Conservation (phyloP, 2,329 filamentous ascomycete species). For the Mariannaea elegans region DNA sequence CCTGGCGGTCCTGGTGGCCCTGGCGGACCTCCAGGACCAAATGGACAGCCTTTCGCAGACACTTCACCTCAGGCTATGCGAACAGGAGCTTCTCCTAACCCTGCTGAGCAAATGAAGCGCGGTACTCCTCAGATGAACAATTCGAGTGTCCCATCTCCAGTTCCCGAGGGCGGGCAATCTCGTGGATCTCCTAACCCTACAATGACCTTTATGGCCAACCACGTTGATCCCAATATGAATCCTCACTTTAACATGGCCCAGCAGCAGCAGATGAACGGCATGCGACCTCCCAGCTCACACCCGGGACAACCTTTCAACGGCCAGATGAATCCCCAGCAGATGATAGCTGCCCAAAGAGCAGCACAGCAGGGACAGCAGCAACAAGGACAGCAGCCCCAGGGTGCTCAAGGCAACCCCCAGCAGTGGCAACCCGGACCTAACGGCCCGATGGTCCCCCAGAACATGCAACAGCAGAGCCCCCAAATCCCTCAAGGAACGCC, state of each 20-base stretch:
- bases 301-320: slow-evolving; percentile 66
- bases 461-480: slow-evolving; percentile 52
- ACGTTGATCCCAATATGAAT: slow-evolving; percentile 69
- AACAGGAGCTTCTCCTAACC: slow-evolving; percentile 78
- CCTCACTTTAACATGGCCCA: slow-evolving; percentile 68
- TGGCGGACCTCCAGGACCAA: slow-evolving; percentile 62
- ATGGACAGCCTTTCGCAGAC: slow-evolving; percentile 71
- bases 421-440: slow-evolving; percentile 54
- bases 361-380: slow-evolving; percentile 51
- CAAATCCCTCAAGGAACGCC: slow-evolving; percentile 71
- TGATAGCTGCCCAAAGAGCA: slow-evolving; percentile 59
- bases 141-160: slow-evolving; percentile 73
- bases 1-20: slow-evolving; percentile 64
- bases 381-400: slow-evolving; percentile 43
- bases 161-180: slow-evolving; percentile 74
- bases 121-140: slow-evolving; percentile 78
- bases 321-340: slow-evolving; percentile 68
- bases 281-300: slow-evolving; percentile 76
- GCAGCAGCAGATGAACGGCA: slow-evolving; percentile 66
- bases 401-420: slow-evolving; percentile 45
- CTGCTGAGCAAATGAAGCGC: slow-evolving; percentile 81
- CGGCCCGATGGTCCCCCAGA: slow-evolving; percentile 51
- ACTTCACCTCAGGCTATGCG: slow-evolving; percentile 75
- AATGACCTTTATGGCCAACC: slow-evolving; percentile 70
- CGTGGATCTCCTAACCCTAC: slow-evolving; percentile 70